These are phyloP conservation scores for Pachyrhizus erosus DNA, from an alignment of 306 rosid genomes.

Conservation along the genomic window DNA sequence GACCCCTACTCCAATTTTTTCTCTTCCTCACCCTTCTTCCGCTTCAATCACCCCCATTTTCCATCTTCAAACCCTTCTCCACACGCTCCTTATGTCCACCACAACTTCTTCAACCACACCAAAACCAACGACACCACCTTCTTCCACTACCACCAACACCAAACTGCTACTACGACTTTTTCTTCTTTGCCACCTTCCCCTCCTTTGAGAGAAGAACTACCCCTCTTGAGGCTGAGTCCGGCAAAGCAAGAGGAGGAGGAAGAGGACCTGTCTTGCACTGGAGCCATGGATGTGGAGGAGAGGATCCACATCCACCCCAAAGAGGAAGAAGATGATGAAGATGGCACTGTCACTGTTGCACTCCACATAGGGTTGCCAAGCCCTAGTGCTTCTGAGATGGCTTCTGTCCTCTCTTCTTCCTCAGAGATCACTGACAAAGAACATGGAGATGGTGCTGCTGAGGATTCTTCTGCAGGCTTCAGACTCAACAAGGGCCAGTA, in stretches of 20 bases:
- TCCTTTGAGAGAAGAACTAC: constrained; percentile 85
- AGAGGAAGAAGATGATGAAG: constrained; percentile 41
- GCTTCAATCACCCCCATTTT: constrained; percentile 45
- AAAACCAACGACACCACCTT: not conserved
- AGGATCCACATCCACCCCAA: constrained; percentile 17
- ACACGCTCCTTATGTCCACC: constrained; percentile 27
- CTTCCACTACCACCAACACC: constrained; percentile 27
- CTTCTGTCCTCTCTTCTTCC: constrained; percentile 73
- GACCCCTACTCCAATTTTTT: constrained; percentile 52
- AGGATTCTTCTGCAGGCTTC: constrained; percentile 54
- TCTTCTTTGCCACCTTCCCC: constrained; percentile 67
- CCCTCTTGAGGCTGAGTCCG: constrained; percentile 67
- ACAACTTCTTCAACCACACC: constrained; percentile 38
- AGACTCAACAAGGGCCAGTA: constrained; percentile 90
- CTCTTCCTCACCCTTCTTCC: constrained; percentile 49
- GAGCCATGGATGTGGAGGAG: constrained; percentile 52
- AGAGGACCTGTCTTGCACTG: constrained; percentile 36
- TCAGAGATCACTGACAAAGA: constrained; percentile 55
- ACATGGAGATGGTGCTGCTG: constrained; percentile 41
- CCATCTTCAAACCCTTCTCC: constrained; percentile 44
- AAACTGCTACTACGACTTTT: constrained; percentile 16
- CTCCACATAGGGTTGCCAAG: constrained; percentile 95
- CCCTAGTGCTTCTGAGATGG: constrained; percentile 95
- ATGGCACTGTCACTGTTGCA: constrained; percentile 78
- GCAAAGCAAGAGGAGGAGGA: constrained; percentile 41